phyloP scores from a whole-genome alignment of 2,329 filamentous ascomycete species.

The Neonectria punicea region DNA sequence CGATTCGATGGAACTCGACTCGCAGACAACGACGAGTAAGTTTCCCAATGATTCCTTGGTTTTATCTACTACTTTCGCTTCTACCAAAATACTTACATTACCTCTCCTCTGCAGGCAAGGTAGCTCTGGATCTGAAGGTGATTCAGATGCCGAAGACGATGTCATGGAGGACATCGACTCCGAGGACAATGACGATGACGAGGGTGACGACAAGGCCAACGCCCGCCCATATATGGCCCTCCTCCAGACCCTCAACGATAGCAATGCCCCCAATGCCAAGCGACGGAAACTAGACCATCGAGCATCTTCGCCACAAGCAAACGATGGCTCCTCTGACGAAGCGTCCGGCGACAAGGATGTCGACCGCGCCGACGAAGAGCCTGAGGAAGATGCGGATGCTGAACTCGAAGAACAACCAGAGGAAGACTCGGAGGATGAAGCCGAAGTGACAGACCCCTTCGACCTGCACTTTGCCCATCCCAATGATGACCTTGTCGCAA shows the following conservation, averaged over 20 bases:
- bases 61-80: neutral
- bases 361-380: constrained; percentile 50
- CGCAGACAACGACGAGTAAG: constrained; percentile 52
- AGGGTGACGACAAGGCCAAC: constrained; percentile 57
- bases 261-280: constrained; percentile 60
- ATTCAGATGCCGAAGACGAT: constrained; percentile 48
- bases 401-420: constrained; percentile 41
- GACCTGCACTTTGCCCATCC: constrained; percentile 80
- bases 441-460: constrained; percentile 75
- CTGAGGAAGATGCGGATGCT: constrained; percentile 57
- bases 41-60: neutral
- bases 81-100: constrained; percentile 7
- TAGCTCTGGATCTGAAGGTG: constrained; percentile 43
- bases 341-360: constrained; percentile 48
- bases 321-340: constrained; percentile 29
- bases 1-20: constrained; percentile 50
- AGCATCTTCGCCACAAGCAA: constrained; percentile 33
- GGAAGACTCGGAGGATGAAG: constrained; percentile 60
- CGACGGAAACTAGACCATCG: constrained; percentile 65
- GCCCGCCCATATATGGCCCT: constrained; percentile 66
- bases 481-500: constrained; percentile 68
- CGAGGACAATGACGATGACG: constrained; percentile 59
- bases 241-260: constrained; percentile 65
- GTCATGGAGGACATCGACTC: constrained; percentile 51
- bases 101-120: constrained; percentile 26